Evolutionary conservation across 2,329 filamentous ascomycete genomes (phyloP), one percentile per base, ranked within the genome.

Genomic region (Teratosphaeriaceae sp.): DNA sequence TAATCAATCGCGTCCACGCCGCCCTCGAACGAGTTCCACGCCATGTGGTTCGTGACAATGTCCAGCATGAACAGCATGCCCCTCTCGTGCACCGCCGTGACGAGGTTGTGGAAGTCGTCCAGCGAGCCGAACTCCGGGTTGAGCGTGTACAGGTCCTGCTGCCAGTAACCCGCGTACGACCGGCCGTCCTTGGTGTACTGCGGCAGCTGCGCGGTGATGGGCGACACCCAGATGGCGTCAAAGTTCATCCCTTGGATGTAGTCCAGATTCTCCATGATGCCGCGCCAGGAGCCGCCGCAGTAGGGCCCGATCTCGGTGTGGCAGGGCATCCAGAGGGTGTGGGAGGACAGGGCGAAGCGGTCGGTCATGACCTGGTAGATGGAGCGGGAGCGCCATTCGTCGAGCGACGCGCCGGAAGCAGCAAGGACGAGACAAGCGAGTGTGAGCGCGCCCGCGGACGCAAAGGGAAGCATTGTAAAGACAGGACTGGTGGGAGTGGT

Each of bases 11-110:
- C 45, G 1, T 61, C 59, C n/a, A 64, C 61, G 22, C 75, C 74
- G 22, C 64, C 58, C n/a, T 22, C 8, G 22, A 18, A 23, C 3
- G 40, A 24, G 21, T 42, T 35, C 55, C 71, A 78, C 18, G 63
- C 57, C 56, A 60, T 72, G 54, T 80, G 74, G 56, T 79, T 80
- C 4, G 70, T 68, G 2, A 80, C 75, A 1, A 80, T 64, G 47
- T 80, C 78, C 2, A 80, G 66, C 78, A 81, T 81, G 29, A 80
- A 62, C 50, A 71, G 70, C 76, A 80, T 81, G 15, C 62, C 69
- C 2, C 76, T 66, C 13, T 61, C 58, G 53, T 82, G 79, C 2
- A 80, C 61, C 2, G 74, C 76, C 15, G 65, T 61, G 2, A 79
- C 69, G 6, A 85, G 68, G 4, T 66, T 70, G 50, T 72, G 72